Evolutionary conservation across 345 rosid genomes (phyloP).

Genomic region (Angophora floribunda): DNA sequence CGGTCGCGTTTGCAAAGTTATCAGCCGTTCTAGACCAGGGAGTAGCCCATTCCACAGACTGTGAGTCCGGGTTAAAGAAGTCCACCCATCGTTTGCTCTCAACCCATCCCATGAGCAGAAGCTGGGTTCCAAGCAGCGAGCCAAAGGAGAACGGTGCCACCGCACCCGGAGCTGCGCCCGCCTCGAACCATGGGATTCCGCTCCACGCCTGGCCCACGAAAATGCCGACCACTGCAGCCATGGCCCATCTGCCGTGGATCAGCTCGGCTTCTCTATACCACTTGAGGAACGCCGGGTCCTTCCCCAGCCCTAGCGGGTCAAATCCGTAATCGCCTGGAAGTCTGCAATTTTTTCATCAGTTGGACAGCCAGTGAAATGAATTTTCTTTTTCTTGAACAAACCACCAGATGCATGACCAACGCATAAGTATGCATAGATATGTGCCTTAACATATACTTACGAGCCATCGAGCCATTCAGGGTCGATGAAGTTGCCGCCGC

Average conservation of each 20-base stretch:
- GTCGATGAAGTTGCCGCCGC: slow-evolving; percentile 79
- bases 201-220: slow-evolving; percentile 97
- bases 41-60: slow-evolving; percentile 93
- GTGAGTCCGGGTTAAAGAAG: slow-evolving; percentile 93
- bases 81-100: slow-evolving; percentile 99
- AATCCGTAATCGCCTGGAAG: slow-evolving; percentile 96
- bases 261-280: slow-evolving; percentile 99
- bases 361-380: neutral
- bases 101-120: slow-evolving; percentile 97
- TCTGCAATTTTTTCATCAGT: slow-evolving; percentile 19
- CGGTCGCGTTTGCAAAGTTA: slow-evolving; percentile 77
- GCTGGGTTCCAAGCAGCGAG: slow-evolving; percentile 71
- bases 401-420: neutral
- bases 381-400: neutral
- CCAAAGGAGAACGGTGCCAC: slow-evolving; percentile 93
- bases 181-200: slow-evolving; percentile 96
- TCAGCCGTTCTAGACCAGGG: slow-evolving; percentile 92
- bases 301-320: slow-evolving; percentile 92
- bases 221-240: slow-evolving; percentile 87
- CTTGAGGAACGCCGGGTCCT: slow-evolving; percentile 91
- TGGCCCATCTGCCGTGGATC: slow-evolving; percentile 98
- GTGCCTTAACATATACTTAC: slow-evolving; percentile 29
- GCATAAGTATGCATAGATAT: neutral
- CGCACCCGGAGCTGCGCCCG: slow-evolving; percentile 87
- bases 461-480: slow-evolving; percentile 99